phyloP scores from a whole-genome alignment of 202 grass and related monocot genomes.

The Setaria viridis region DNA sequence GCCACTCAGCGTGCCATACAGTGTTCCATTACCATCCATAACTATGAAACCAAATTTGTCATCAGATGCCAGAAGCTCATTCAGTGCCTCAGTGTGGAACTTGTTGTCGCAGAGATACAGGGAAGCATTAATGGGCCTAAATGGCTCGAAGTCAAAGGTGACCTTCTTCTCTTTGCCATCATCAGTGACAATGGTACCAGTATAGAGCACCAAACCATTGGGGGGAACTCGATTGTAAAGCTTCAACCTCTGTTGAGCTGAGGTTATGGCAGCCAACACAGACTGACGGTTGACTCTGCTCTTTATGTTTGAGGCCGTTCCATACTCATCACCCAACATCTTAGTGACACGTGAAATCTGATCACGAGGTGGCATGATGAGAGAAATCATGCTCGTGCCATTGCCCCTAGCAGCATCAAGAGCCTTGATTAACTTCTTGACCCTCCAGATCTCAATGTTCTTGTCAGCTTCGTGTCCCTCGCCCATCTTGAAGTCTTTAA shows the following conservation, averaged over 20 bases:
- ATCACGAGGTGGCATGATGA: slow-evolving; percentile 87
- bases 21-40: slow-evolving; percentile 78
- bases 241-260: slow-evolving; percentile 86
- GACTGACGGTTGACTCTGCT: slow-evolving; percentile 90
- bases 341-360: slow-evolving; percentile 74
- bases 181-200: slow-evolving; percentile 78
- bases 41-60: slow-evolving; percentile 87
- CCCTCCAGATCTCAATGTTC: slow-evolving; percentile 86
- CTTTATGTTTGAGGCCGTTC: slow-evolving; percentile 94
- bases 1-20: slow-evolving; percentile 77
- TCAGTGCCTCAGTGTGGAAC: slow-evolving; percentile 77
- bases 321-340: slow-evolving; percentile 96
- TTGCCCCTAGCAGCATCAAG: slow-evolving; percentile 86
- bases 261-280: slow-evolving; percentile 83
- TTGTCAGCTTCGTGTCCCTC: slow-evolving; percentile 68
- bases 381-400: slow-evolving; percentile 93
- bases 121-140: slow-evolving; percentile 75
- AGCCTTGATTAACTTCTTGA: slow-evolving; percentile 82
- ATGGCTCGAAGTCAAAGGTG: slow-evolving; percentile 88
- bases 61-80: slow-evolving; percentile 75
- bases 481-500: slow-evolving; percentile 42
- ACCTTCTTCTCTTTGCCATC: slow-evolving; percentile 97
- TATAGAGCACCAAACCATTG: slow-evolving; percentile 86
- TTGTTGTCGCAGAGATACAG: slow-evolving; percentile 90
- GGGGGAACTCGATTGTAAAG: slow-evolving; percentile 79